These are phyloP conservation scores for Fusarium sp. DNA, from an alignment of 2,329 filamentous ascomycete species.

Conservation along the genomic window DNA sequence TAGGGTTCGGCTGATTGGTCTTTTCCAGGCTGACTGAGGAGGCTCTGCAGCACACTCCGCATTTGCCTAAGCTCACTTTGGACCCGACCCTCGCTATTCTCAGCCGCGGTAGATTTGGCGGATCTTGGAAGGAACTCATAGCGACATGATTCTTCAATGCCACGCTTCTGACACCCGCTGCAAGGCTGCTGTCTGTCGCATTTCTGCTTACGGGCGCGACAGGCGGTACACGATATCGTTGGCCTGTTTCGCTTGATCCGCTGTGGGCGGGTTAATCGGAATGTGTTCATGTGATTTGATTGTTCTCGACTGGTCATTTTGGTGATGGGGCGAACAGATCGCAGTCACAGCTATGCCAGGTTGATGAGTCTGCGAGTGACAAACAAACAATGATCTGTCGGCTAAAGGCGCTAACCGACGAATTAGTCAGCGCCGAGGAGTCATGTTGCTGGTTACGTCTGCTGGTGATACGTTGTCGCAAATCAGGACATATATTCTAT, in stretches of 20 bases:
- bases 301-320: background rate
- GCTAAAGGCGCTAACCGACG: background rate
- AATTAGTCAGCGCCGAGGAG: background rate
- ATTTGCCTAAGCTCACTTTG: conserved; percentile 21
- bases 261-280: background rate
- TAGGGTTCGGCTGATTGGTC: background rate
- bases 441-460: background rate
- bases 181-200: conserved; percentile 26
- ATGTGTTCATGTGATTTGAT: background rate
- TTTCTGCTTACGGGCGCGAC: conserved; percentile 16
- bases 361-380: background rate
- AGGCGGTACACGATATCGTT: conserved; percentile 6
- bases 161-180: conserved; percentile 5
- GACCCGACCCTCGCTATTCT: background rate
- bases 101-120: rapidly evolving
- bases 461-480: rapidly evolving
- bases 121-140: background rate
- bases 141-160: background rate
- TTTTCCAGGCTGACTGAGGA: background rate
- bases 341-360: background rate
- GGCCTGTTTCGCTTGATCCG: conserved; percentile 9
- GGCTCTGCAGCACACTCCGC: conserved; percentile 2
- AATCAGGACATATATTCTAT: background rate
- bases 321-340: too few species aligned
- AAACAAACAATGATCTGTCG: background rate